Conservation (phyloP, 108 stramenopile genomes). For the Pseudonitzschia multiseries region DNA sequence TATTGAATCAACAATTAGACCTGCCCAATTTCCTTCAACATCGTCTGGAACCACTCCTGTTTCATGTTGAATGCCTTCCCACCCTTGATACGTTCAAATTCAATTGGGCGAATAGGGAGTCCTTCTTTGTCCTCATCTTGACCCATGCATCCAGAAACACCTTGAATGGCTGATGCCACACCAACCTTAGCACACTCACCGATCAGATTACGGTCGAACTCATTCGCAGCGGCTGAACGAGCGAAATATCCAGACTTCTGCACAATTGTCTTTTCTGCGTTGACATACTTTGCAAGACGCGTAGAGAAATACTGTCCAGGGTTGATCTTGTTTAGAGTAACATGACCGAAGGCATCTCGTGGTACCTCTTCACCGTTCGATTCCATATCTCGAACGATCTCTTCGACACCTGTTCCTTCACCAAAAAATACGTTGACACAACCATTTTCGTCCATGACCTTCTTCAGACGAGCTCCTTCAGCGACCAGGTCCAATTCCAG, state of each 20-base stretch:
- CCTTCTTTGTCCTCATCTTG: slow-evolving; percentile 87
- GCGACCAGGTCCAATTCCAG: slow-evolving; percentile 59
- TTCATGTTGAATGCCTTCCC: slow-evolving; percentile 77
- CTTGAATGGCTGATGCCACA: slow-evolving; percentile 77
- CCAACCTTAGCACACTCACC: slow-evolving; percentile 77
- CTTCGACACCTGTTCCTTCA: slow-evolving; percentile 86
- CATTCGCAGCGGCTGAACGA: slow-evolving; percentile 83
- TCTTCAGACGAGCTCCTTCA: slow-evolving; percentile 81
- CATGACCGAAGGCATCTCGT: slow-evolving; percentile 92
- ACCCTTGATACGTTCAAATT: slow-evolving; percentile 91
- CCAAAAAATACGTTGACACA: slow-evolving; percentile 91
- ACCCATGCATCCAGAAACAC: slow-evolving; percentile 87
- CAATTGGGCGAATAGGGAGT: slow-evolving; percentile 84
- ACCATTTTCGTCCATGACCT: slow-evolving; percentile 83
- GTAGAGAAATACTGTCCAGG: slow-evolving; percentile 86
- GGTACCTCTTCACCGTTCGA: slow-evolving; percentile 49
- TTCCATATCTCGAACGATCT: slow-evolving; percentile 86
- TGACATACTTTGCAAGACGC: slow-evolving; percentile 64
- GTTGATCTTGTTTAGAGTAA: slow-evolving; percentile 84
- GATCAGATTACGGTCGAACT: slow-evolving; percentile 83
- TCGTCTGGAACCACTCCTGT: slow-evolving; percentile 77
- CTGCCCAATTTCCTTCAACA: slow-evolving; percentile 86
- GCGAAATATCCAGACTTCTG: slow-evolving; percentile 93
- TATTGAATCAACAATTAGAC: slow-evolving; percentile 22
- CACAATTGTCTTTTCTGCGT: slow-evolving; percentile 89